Percentiles rank a stretch among this genome's conserved stretches.
Conservation (phyloP, 345 rosid species). For the Gossypium stocksii region DNA sequence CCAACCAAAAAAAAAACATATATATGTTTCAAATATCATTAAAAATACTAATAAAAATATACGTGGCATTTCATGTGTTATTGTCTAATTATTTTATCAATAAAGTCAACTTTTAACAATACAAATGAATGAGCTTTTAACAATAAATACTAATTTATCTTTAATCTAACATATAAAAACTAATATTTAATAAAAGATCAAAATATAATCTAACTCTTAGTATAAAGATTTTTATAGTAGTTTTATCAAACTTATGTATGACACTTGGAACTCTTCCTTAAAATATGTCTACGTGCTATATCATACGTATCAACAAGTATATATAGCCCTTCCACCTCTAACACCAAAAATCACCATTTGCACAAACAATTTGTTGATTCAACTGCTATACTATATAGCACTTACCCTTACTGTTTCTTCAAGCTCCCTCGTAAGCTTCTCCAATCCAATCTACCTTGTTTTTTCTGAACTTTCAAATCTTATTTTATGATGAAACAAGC, state of each 20-base stretch:
- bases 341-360: conserved; percentile 25
- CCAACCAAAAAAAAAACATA: too few species aligned
- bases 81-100: too few species aligned
- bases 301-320: conserved; percentile 25
- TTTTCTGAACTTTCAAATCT: background rate
- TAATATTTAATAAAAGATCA: too few species aligned
- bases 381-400: background rate
- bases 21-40: too few species aligned
- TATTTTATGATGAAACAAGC: background rate
- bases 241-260: too few species aligned
- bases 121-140: too few species aligned
- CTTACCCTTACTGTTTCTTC: background rate
- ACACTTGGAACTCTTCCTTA: too few species aligned
- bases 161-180: too few species aligned
- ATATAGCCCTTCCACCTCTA: conserved; percentile 31
- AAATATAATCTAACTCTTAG: too few species aligned
- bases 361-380: conserved; percentile 9
- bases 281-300: background rate
- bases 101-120: accelerated
- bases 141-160: too few species aligned
- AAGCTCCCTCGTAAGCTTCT: conserved; percentile 2
- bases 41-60: too few species aligned
- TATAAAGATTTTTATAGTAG: accelerated
- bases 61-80: accelerated
- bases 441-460: background rate